phyloP scores from a whole-genome alignment of 768 basidiomycete genomes.

The Suillus bovinus region DNA sequence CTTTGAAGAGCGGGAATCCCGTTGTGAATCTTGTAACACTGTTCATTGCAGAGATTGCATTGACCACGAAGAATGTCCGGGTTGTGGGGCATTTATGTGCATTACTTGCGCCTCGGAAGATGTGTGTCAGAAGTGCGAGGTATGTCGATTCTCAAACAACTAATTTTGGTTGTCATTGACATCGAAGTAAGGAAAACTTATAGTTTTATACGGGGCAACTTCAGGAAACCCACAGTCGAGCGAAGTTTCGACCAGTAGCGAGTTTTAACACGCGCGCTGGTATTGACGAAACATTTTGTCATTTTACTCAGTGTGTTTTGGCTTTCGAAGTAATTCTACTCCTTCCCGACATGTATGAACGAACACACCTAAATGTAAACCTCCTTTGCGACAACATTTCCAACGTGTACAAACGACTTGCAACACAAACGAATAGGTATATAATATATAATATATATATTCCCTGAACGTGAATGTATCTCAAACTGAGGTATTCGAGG shows the following conservation, averaged over 20 bases:
- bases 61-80: not conserved
- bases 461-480: not conserved
- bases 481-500: not conserved
- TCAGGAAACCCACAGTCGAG: not conserved
- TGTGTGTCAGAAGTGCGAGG: not conserved
- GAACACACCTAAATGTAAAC: no score
- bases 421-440: not conserved
- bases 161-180: not conserved
- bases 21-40: not conserved
- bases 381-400: no score
- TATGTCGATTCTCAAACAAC: not conserved
- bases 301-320: not conserved
- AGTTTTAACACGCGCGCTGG: not conserved
- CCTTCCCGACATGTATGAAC: not conserved
- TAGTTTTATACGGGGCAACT: not conserved
- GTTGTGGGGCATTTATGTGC: not conserved
- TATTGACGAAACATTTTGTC: not conserved
- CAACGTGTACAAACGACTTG: no score
- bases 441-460: no score
- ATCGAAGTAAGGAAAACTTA: not conserved
- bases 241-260: not conserved
- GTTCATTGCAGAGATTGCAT: not conserved
- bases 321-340: not conserved
- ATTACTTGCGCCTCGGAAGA: not conserved
- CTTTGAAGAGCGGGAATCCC: not conserved